Base-by-base conservation (phyloP, 495 filamentous ascomycete genomes). In the Aspergillus bertholletiae region DNA sequence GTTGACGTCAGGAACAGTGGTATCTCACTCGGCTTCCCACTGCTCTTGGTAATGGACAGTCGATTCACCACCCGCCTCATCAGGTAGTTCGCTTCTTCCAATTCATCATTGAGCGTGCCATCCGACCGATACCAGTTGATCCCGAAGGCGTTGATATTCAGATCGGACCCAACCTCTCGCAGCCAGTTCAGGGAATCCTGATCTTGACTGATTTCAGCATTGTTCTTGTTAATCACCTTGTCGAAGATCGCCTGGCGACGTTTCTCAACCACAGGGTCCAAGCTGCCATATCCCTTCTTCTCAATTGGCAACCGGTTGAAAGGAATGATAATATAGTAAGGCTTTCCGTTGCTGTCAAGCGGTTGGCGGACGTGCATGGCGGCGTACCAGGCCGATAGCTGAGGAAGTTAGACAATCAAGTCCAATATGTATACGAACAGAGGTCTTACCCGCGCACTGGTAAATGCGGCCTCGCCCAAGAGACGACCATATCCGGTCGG, bases 71-170 rank as follows among this genome's bases (percentile, higher is more conserved):
- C 71, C 15, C 71, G 61, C 41, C 49, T 58, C 59, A 74, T 79
- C 35, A 80, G 63, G 51, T 77, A 74, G 45, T 81, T 79, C 20
- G 75, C 74, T 64, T 78, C 72, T 53, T 77, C 75, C n/a, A 80
- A 71, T 47, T 77, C 72, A 5, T 57, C 63, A 54, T 78, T 79
- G 27, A 72, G 62, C 1, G 24, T 64, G 44, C 73, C 61, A 5
- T 60, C 39, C 2, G 21, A 43, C 9, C 39, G 41, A n/a, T n/a
- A n/a, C 54, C 54, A 56, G 57, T 80, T 80, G 28, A 68, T 58
- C 0, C 69, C 60, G 57, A 80, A 76, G 7, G 67, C 68, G 53
- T 81, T 79, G 64, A 81, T 74, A 45, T 72, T 78, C 26, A 76
- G 61, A 39, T 80, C 75, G 2, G 72, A 73, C 3, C 75, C 74